Conservation (phyloP, 495 filamentous ascomycete species). For the Copromyces sp. region DNA sequence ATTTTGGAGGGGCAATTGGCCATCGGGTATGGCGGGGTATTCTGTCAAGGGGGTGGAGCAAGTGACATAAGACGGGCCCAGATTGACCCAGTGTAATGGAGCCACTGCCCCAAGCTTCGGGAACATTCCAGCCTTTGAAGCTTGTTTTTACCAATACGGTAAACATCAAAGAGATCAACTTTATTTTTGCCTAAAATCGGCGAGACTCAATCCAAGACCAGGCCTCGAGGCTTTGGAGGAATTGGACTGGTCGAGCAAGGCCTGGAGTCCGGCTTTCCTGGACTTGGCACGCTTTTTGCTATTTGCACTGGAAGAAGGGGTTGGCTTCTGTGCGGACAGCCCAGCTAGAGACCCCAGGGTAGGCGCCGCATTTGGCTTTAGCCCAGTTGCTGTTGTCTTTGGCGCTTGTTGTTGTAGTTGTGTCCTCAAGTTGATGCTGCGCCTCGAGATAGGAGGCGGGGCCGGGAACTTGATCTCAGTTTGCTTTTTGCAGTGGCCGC, state of each 20-base stretch:
- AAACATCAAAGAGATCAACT: conserved; percentile 3
- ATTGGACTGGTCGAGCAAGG: conserved; percentile 36
- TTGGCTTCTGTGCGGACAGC: conserved; percentile 8
- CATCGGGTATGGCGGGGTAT: conserved; percentile 19
- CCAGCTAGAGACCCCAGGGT: neutral
- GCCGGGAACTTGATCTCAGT: conserved; percentile 29
- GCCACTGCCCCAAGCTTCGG: conserved; percentile 11
- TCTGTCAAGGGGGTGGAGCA: conserved; percentile 11
- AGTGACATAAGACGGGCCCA: neutral
- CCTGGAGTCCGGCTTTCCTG: conserved; percentile 44
- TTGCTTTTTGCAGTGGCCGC: conserved; percentile 31
- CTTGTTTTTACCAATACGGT: neutral
- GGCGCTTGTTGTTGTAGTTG: conserved; percentile 14
- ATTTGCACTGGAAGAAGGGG: conserved; percentile 30
- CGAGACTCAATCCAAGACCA: conserved; percentile 38
- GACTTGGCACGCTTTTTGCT: conserved; percentile 46
- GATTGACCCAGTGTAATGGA: neutral
- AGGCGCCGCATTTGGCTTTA: neutral
- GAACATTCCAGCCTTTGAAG: conserved; percentile 13
- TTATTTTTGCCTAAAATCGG: conserved; percentile 42
- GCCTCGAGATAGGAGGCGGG: conserved; percentile 24
- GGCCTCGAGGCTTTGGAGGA: conserved; percentile 19
- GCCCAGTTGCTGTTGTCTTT: conserved; percentile 42
- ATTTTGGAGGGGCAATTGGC: conserved; percentile 25
- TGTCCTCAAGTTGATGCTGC: conserved; percentile 8